A percentile compares a stretch with the other conserved stretches of the same genome.
Evolutionary conservation across 116 monocot species (phyloP).

Genomic region (Trichopus zeylanicus): DNA sequence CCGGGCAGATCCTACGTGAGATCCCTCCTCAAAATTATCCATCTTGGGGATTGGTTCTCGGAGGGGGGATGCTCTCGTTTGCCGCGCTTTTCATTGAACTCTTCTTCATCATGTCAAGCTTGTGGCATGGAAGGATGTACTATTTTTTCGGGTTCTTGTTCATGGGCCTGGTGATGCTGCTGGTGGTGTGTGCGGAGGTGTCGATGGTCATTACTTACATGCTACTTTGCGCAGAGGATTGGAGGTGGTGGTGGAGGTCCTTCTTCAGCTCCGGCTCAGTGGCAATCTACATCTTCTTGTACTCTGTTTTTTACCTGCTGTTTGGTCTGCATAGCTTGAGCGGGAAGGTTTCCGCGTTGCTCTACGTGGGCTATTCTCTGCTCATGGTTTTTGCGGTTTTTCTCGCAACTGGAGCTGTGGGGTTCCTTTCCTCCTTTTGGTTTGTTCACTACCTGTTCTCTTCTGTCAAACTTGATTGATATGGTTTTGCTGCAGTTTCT

Average conservation of each 20-base stretch:
- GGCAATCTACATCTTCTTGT: constrained; percentile 7
- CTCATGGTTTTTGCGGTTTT: constrained; percentile 12
- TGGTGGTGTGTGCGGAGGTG: constrained; percentile 5
- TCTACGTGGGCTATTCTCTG: constrained; percentile 17
- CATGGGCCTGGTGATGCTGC: background rate
- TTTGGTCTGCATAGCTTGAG: constrained; percentile 16
- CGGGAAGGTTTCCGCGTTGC: constrained; percentile 7
- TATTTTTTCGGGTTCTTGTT: constrained; percentile 4
- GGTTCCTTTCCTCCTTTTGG: constrained; percentile 15
- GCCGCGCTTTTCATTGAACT: constrained; percentile 6
- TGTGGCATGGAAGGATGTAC: background rate
- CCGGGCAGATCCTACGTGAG: background rate
- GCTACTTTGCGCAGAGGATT: constrained; percentile 10
- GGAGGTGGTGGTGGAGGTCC: constrained; percentile 24
- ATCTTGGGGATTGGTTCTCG: background rate
- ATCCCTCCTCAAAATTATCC: constrained; percentile 3
- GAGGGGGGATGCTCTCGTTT: background rate
- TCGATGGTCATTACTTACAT: background rate
- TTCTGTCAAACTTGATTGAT: constrained; percentile 6
- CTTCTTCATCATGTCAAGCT: constrained; percentile 5
- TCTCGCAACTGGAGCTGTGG: constrained; percentile 15
- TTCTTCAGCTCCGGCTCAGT: constrained; percentile 15
- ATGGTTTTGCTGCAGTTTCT: no score
- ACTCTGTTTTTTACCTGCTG: constrained; percentile 13
- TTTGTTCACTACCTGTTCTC: constrained; percentile 19